Conservation (phyloP, 139 green algal genomes). For the Chlorella sorokiniana region DNA sequence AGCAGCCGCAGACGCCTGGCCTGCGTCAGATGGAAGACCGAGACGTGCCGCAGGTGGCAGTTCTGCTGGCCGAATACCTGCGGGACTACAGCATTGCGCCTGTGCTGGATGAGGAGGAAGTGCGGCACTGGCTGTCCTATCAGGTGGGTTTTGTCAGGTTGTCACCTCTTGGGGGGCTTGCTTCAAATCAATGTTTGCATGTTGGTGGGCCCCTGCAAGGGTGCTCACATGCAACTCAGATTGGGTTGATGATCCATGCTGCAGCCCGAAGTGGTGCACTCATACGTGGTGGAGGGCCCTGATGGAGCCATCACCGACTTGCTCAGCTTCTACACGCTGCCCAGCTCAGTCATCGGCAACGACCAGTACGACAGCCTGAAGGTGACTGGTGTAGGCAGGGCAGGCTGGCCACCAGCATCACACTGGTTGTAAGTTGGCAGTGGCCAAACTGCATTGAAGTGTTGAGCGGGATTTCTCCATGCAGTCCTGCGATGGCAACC, state of each 20-base stretch:
- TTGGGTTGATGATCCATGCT: neutral
- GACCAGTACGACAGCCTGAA: constrained; percentile 81
- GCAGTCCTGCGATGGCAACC: too few relatives aligned
- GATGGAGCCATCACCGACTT: constrained; percentile 84
- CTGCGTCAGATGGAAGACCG: constrained; percentile 71
- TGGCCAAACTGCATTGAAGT: neutral
- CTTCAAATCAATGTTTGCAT: too few relatives aligned
- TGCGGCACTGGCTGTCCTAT: constrained; percentile 85
- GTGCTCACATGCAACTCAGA: neutral
- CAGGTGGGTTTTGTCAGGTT: too few relatives aligned
- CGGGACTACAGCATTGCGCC: constrained; percentile 70
- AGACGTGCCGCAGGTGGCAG: constrained; percentile 76
- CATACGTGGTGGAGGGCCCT: constrained; percentile 86
- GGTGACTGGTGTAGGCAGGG: neutral
- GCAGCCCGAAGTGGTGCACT: constrained; percentile 76
- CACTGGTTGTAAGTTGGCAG: neutral
- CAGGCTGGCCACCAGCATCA: neutral
- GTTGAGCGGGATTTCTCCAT: neutral
- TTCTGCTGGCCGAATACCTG: constrained; percentile 84
- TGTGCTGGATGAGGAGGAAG: constrained; percentile 81
- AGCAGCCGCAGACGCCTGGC: constrained; percentile 73
- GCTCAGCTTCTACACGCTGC: constrained; percentile 95
- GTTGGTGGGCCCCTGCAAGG: neutral
- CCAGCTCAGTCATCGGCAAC: constrained; percentile 87
- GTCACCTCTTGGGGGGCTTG: too few relatives aligned